Evolutionary conservation across 164 flowering plant species (phyloP), one percentile per base, ranked within the genome.

Genomic region (Warburgia ugandensis): DNA sequence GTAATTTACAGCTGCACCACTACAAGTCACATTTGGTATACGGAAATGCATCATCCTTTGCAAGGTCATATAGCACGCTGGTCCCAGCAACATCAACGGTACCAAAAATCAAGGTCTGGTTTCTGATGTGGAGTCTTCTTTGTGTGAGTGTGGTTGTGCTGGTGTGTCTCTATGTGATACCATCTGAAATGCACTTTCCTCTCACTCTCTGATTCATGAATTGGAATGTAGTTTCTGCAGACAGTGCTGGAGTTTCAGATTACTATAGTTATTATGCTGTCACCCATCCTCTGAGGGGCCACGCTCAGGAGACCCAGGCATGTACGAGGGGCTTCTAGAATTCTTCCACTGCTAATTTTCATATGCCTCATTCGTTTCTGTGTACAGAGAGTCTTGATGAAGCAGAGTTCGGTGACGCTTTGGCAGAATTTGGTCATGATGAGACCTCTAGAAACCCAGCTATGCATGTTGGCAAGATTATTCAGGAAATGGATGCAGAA

Each of bases 291-390:
- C 44, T 69, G 51, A 77, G 91, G 56, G 50, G 67, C 97, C 95
- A 9, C 38, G 65, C 51, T 73, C 88, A 26, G 91, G 94, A 52
- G 58, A 80, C 43, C 97, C 94, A 53, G 86, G 95, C 82, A 72
- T 60, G 53, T 33, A 16, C 26, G 9, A 29, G 12, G 22, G 26
- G 26, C 28, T 14, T 44, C 22, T n/a, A n/a, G n/a, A n/a, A n/a
- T n/a, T n/a, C n/a, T n/a, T n/a, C n/a, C n/a, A n/a, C n/a, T n/a
- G n/a, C n/a, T n/a, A n/a, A n/a, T n/a, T n/a, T n/a, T n/a, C n/a
- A n/a, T n/a, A n/a, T n/a, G 60, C 66, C 31, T 10, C 13, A 21
- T 50, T 35, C 38, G 6, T 50, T 36, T 37, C 37, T 4, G 14
- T 46, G 16, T 14, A 23, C 57, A 80, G 94, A 72, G 61, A 23